These are phyloP conservation scores for Hypocrella siamensis DNA, from an alignment of 2,329 filamentous ascomycete species.

Conservation along the genomic window DNA sequence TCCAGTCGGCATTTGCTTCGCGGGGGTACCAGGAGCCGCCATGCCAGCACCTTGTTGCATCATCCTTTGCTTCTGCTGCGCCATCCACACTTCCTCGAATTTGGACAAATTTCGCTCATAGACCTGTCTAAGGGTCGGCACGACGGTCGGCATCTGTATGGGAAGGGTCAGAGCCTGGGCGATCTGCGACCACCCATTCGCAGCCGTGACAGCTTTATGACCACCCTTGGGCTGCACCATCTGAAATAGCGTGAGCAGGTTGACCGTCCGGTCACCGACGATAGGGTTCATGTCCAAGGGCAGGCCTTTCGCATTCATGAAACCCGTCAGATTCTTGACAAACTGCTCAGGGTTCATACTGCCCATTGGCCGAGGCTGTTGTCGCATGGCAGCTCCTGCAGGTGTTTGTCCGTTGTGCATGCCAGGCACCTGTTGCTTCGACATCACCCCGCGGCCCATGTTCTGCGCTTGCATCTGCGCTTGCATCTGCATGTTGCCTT, in stretches of 20 bases:
- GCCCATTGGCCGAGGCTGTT: constrained; percentile 28
- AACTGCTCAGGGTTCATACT: constrained; percentile 50
- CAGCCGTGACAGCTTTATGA: constrained; percentile 54
- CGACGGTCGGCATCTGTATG: constrained; percentile 48
- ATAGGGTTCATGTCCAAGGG: constrained; percentile 61
- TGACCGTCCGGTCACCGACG: constrained; percentile 58
- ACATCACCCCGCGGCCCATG: constrained; percentile 35
- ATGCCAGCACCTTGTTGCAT: constrained; percentile 25
- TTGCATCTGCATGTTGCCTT: constrained; percentile 34
- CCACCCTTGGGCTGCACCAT: constrained; percentile 61
- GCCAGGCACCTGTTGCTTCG: constrained; percentile 30
- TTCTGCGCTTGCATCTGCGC: constrained; percentile 33
- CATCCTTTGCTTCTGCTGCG: constrained; percentile 37
- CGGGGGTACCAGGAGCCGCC: constrained; percentile 8
- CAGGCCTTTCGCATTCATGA: constrained; percentile 60
- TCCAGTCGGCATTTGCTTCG: constrained; percentile 23
- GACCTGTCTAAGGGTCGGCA: constrained; percentile 52
- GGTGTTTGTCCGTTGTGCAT: constrained; percentile 42
- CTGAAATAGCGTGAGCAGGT: constrained; percentile 63
- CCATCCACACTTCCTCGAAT: constrained; percentile 57
- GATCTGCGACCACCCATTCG: constrained; percentile 60
- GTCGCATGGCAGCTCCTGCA: constrained; percentile 29
- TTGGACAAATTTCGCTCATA: constrained; percentile 63
- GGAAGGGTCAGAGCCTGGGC: constrained; percentile 49
- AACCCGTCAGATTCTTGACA: constrained; percentile 58